Evolutionary conservation across 2,329 filamentous ascomycete genomes (phyloP).

Genomic region (Amesomyces nigricolor): DNA sequence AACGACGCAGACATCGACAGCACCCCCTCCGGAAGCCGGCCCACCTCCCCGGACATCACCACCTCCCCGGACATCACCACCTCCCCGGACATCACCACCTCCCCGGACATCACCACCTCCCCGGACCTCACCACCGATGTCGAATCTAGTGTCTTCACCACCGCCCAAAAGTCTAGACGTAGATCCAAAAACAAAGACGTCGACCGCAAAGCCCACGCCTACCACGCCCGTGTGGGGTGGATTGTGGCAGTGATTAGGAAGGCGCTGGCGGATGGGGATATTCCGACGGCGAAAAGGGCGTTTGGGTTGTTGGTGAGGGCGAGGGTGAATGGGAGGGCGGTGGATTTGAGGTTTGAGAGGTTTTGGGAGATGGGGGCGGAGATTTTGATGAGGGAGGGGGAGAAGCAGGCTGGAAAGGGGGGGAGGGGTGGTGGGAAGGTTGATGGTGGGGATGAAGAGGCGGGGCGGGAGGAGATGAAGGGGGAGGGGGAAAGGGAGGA

Average conservation of each 20-base stretch:
- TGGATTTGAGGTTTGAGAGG: constrained; percentile 64
- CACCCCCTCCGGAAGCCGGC: not conserved
- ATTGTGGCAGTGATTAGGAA: constrained; percentile 66
- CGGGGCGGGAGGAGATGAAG: constrained; percentile 1
- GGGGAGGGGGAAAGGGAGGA: constrained; percentile 6
- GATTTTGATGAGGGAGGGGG: constrained; percentile 62
- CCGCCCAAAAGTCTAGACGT: not conserved
- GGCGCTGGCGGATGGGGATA: constrained; percentile 65
- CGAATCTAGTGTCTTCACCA: constrained; percentile 10
- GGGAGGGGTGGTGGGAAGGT: not conserved
- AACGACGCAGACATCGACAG: constrained; percentile 13
- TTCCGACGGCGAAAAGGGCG: constrained; percentile 64
- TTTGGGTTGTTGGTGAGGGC: constrained; percentile 67
- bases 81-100: constrained; percentile 6
- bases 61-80: constrained; percentile 8
- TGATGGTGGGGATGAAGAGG: not conserved
- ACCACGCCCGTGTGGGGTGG: constrained; percentile 54
- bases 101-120: not conserved
- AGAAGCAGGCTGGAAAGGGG: constrained; percentile 19
- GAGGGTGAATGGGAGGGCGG: constrained; percentile 43
- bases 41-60: not conserved
- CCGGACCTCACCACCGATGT: constrained; percentile 18
- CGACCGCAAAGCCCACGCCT: constrained; percentile 19
- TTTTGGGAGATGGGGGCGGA: constrained; percentile 84
- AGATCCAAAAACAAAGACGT: not conserved